Base-by-base conservation (phyloP, 164 flowering plant genomes). In the Liquidambar formosana region DNA sequence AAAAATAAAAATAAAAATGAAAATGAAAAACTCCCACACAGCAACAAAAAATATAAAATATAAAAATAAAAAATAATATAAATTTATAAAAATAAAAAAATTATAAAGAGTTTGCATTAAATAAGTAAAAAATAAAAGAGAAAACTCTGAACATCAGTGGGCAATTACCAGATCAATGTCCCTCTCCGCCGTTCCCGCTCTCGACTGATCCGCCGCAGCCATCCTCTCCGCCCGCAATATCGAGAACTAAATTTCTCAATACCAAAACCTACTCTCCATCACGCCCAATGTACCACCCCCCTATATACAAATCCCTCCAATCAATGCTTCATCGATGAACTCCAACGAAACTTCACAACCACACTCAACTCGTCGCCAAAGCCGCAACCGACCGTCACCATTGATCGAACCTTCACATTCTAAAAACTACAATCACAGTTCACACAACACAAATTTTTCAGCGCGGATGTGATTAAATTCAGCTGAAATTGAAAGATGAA, bases 111-210 rank as follows among this genome's bases (percentile, higher is more conserved):
- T n/a, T n/a, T n/a, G n/a, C n/a, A 14, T 12, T 38, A 45, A 45
- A 60, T 13, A 5, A 60, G 22, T 25, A 33, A 38, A 33, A 11
- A 43, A 21, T 68, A 48, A 21, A 61, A n/a, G 52, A 52, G 41
- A 4, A 47, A 46, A 62, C 14, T 12, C 15, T 38, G 2, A 38
- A 19, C 41, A 26, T 14, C n/a, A n/a, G 26, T 49, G 57, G 3
- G 28, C 47, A 21, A 11, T 69, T 75, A 85, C 92, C 88, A 85
- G 86, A 64, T 88, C 92, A 57, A 86, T 76, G 80, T 88, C 92
- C 65, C 92, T 81, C 59, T 88, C 92, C 3, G 75, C 81, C 9
- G 80, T 75, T 14, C 80, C 86, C 49, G 79, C 73, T 54, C 86
- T 71, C 8, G 71, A 73, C 70, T 68, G 79, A 72, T 85, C 71